Percentiles rank a stretch among this genome's conserved stretches.
These are phyloP conservation scores for Ophiosphaerella herpotricha DNA, from an alignment of 2,329 filamentous ascomycete species.

Conservation along the genomic window DNA sequence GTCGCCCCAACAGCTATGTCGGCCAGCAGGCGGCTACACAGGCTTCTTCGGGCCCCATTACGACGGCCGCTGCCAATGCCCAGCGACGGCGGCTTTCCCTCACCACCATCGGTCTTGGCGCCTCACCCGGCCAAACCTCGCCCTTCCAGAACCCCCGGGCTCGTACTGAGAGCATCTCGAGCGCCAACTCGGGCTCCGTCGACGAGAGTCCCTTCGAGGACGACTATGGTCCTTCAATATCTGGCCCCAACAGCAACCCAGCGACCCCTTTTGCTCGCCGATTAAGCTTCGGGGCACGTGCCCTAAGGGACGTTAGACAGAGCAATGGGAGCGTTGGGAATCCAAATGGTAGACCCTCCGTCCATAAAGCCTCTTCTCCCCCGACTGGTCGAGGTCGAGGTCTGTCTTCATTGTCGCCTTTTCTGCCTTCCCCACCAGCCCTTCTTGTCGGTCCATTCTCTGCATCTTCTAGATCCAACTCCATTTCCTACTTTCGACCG, in stretches of 20 bases:
- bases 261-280: conserved; percentile 79
- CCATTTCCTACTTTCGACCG: conserved; percentile 31
- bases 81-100: conserved; percentile 56
- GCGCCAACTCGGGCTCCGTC: conserved; percentile 52
- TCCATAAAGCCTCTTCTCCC: conserved; percentile 55
- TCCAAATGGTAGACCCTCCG: conserved; percentile 65
- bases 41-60: conserved; percentile 52
- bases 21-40: conserved; percentile 35
- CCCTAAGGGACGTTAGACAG: conserved; percentile 70
- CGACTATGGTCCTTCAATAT: conserved; percentile 53
- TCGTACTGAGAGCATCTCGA: conserved; percentile 55
- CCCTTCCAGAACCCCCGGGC: conserved; percentile 47
- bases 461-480: conserved; percentile 28
- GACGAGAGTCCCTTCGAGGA: conserved; percentile 62
- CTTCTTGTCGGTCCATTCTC: conserved; percentile 28
- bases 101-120: conserved; percentile 54
- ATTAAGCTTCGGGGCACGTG: conserved; percentile 87
- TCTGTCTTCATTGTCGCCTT: conserved; percentile 56
- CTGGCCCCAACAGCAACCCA: conserved; percentile 63
- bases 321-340: conserved; percentile 58
- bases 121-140: conserved; percentile 49
- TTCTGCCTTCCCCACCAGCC: conserved; percentile 30
- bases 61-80: conserved; percentile 54
- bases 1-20: conserved; percentile 41
- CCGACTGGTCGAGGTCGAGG: conserved; percentile 61